Conservation (phyloP, 2,329 filamentous ascomycete species). For the Aspergillus luchuensis region DNA sequence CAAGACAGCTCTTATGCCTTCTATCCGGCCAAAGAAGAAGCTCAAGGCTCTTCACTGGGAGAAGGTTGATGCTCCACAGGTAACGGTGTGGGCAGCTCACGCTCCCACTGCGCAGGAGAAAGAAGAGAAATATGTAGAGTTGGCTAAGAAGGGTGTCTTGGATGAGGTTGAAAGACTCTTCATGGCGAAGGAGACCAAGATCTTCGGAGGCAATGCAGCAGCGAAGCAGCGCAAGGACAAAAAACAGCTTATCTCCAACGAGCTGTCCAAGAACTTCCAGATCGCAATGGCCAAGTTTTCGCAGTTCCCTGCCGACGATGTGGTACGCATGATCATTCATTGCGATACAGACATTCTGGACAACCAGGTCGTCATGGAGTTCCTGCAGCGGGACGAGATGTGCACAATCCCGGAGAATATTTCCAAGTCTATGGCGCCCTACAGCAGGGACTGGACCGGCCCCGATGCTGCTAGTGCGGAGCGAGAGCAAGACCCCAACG, state of each 20-base stretch:
- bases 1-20: slow-evolving; percentile 69
- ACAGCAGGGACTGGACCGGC: slow-evolving; percentile 94
- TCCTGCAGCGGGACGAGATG: slow-evolving; percentile 87
- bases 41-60: slow-evolving; percentile 99
- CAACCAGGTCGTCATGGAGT: slow-evolving; percentile 93
- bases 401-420: slow-evolving; percentile 91
- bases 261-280: slow-evolving; percentile 86
- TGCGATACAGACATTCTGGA: slow-evolving; percentile 88
- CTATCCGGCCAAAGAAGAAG: slow-evolving; percentile 95
- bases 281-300: slow-evolving; percentile 94
- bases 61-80: slow-evolving; percentile 89
- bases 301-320: slow-evolving; percentile 76
- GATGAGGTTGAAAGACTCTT: slow-evolving; percentile 98
- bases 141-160: slow-evolving; percentile 90
- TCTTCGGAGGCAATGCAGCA: slow-evolving; percentile 66
- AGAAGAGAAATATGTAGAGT: slow-evolving; percentile 92
- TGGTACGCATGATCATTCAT: slow-evolving; percentile 92
- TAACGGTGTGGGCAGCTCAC: slow-evolving; percentile 90
- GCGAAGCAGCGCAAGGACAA: slow-evolving; percentile 84
- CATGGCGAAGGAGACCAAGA: slow-evolving; percentile 94
- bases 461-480: slow-evolving; percentile 75
- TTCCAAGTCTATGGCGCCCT: slow-evolving; percentile 87
- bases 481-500: slow-evolving; percentile 81
- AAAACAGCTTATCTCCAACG: slow-evolving; percentile 92
- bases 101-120: slow-evolving; percentile 82